Evolutionary conservation across 2,329 filamentous ascomycete genomes (phyloP), one percentile per base, ranked within the genome.

Genomic region (Monilinia fructicola): DNA sequence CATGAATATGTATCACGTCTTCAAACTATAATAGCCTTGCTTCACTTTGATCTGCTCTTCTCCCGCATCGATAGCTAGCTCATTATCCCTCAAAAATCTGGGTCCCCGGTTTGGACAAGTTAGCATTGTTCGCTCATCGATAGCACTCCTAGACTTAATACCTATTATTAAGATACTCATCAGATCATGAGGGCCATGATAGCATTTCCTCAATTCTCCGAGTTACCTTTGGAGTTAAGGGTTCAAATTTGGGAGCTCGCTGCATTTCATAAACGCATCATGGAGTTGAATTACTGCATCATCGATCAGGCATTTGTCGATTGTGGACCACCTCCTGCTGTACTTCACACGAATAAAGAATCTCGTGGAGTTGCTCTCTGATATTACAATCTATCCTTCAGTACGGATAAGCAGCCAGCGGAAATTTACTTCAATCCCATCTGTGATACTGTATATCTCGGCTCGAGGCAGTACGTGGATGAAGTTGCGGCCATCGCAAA

Each of bases 271-370:
- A 44, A 64, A 58, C 62, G 62, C 4, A 64, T 64, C 35, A 6
- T 65, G 18, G 64, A 65, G 23, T 35, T 65, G 42, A 61, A 65
- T 35, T 65, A 60, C 21, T 60, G 56, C n/a, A 48, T 65, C 5
- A 35, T 65, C 12, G 64, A 65, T 28, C 40, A 52, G 31, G 40
- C n/a, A 21, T 65, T 65, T 44, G 23, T 38, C 31, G 44, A 56
- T 18, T 42, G 18, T 42, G 64, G 64, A 6, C 54, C 31, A 28
- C 44, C 62, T 23, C 67, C 67, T 3, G 64, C 67, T 3, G 44
- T 67, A 40, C 67, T 68, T n/a, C 64, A 64, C 50, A 31, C 52
- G 14, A 67, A 61, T 54, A 65, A n/a, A 54, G 64, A 68, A 56
- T 63, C 67, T 21, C 64, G 67, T 38, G 46, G 58, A 44, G 23